A percentile compares a stretch with the other conserved stretches of the same genome.
phyloP scores from a whole-genome alignment of 768 basidiomycete genomes.

The Podaxis sp. region DNA sequence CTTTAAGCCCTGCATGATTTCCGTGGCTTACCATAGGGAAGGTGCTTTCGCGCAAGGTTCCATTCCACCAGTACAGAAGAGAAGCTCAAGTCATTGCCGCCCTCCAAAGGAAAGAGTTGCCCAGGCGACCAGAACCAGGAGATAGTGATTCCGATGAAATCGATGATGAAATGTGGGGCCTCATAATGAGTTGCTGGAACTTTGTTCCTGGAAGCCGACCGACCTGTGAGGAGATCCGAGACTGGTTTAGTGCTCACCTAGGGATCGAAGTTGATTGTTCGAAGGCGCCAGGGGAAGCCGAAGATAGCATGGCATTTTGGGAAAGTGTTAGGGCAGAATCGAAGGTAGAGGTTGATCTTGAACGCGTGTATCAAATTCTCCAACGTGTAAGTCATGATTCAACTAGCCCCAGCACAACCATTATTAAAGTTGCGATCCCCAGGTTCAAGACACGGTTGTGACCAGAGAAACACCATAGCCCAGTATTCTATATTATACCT shows the following conservation, averaged over 20 bases:
- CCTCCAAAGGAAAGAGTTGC: not conserved
- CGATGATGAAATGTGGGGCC: not conserved
- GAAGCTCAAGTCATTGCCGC: not conserved
- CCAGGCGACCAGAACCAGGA: not conserved
- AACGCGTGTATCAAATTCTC: not conserved
- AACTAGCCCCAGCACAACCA: not conserved
- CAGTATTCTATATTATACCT: too few species aligned
- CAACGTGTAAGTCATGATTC: not conserved
- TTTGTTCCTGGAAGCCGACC: not conserved
- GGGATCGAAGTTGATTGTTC: not conserved
- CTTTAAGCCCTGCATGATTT: not conserved
- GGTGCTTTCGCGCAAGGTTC: not conserved
- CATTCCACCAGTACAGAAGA: not conserved
- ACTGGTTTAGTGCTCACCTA: not conserved
- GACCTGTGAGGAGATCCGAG: not conserved
- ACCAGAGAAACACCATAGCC: too few species aligned
- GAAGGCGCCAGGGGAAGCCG: not conserved
- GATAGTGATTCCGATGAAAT: not conserved
- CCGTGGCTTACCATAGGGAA: not conserved
- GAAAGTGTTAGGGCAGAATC: not conserved
- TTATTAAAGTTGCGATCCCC: too few species aligned
- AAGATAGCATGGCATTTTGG: not conserved
- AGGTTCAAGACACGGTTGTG: too few species aligned
- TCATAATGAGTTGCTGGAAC: not conserved
- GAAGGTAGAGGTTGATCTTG: not conserved